Evolutionary conservation across 106 monocot species (phyloP).

Genomic region (Dioscorea zingiberensis): DNA sequence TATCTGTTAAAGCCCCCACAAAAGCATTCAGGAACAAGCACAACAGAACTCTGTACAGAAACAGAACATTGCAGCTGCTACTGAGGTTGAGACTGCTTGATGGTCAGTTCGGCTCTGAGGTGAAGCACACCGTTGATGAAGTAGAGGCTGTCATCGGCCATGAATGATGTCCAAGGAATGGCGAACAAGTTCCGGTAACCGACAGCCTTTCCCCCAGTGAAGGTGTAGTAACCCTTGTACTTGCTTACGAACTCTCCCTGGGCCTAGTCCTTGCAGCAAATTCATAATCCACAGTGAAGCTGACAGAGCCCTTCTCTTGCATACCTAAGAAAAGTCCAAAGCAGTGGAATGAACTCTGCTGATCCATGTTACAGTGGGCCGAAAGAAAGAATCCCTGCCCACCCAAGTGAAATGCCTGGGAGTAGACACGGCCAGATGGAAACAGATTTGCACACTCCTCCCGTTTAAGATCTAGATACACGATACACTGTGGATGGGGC

Average conservation of each 20-base stretch:
- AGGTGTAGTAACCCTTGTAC: constrained; percentile 69
- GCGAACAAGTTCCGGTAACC: constrained; percentile 71
- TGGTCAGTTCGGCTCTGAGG: constrained; percentile 62
- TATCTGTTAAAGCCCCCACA: background rate
- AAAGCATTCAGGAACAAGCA: background rate
- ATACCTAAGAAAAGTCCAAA: constrained; percentile 75
- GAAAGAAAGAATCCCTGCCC: constrained; percentile 82
- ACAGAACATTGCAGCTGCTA: constrained; percentile 6
- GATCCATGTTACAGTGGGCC: constrained; percentile 75
- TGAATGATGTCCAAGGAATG: constrained; percentile 64
- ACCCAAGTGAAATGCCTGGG: constrained; percentile 72
- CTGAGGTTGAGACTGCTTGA: constrained; percentile 42
- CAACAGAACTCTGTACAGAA: too few species aligned
- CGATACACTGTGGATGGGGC: constrained; percentile 73
- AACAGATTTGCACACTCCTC: constrained; percentile 59
- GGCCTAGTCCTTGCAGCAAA: constrained; percentile 60
- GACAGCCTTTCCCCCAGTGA: constrained; percentile 74
- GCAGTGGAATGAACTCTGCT: constrained; percentile 66
- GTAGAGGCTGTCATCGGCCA: constrained; percentile 68
- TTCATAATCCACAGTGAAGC: constrained; percentile 77
- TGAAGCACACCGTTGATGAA: constrained; percentile 61
- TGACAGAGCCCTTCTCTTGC: constrained; percentile 70
- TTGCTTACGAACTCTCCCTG: constrained; percentile 65
- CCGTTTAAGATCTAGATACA: constrained; percentile 54
- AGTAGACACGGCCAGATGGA: constrained; percentile 61